These are phyloP conservation scores for Fagopyrum esculentum DNA, from an alignment of 148 eudicot genomes.

Conservation along the genomic window DNA sequence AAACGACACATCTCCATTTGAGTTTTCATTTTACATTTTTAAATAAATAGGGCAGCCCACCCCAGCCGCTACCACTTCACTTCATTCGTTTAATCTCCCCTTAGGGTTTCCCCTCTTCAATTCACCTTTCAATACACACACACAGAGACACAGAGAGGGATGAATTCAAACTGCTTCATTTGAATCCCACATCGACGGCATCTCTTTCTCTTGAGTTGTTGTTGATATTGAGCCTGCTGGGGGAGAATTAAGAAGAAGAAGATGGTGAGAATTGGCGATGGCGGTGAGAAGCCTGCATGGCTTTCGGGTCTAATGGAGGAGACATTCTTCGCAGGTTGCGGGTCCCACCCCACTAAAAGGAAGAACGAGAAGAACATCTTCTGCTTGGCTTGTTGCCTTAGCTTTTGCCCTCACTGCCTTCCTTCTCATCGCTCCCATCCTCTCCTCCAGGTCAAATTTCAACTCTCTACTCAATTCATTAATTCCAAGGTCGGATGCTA, in stretches of 20 bases:
- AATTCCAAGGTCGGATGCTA: background rate
- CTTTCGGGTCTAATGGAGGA: slow-evolving; percentile 55
- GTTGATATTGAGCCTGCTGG: background rate
- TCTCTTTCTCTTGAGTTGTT: too few relatives aligned
- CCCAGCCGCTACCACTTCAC: too few relatives aligned
- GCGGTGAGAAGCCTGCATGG: slow-evolving; percentile 63
- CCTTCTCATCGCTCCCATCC: slow-evolving; percentile 68
- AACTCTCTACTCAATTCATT: background rate
- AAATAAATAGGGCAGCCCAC: too few relatives aligned
- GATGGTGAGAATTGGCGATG: slow-evolving; percentile 8
- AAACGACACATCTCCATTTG: too few relatives aligned
- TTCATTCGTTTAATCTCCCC: too few relatives aligned
- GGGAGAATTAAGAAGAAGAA: background rate
- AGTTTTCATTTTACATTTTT: too few relatives aligned
- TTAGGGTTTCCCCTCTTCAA: too few relatives aligned
- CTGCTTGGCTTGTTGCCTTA: slow-evolving; percentile 66
- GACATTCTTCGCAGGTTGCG: slow-evolving; percentile 59
- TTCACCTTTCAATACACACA: too few relatives aligned
- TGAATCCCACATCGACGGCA: too few relatives aligned
- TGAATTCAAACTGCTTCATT: too few relatives aligned
- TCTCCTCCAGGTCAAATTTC: slow-evolving; percentile 54
- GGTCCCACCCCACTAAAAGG: slow-evolving; percentile 39
- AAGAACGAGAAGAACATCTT: slow-evolving; percentile 87
- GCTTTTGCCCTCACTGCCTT: slow-evolving; percentile 85
- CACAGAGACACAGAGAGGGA: too few relatives aligned